These are phyloP conservation scores for Marchantia paleacea DNA, from an alignment of 225 moss, liverwort and hornwort species.

Conservation along the genomic window DNA sequence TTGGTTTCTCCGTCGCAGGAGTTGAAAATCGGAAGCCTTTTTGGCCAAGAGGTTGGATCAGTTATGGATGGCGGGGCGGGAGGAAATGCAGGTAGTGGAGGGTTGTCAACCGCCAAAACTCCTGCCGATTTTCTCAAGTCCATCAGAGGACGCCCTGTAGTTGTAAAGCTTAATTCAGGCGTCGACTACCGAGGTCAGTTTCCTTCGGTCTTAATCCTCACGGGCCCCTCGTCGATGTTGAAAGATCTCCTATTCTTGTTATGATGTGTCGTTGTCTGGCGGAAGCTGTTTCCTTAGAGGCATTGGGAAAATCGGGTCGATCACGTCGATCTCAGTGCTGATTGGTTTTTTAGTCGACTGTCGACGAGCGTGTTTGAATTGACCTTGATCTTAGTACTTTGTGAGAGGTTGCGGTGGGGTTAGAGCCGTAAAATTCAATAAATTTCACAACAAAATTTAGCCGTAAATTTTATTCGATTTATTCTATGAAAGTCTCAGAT, in stretches of 20 bases:
- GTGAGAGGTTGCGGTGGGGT: too few species aligned
- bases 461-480: too few species aligned
- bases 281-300: neutral
- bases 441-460: too few species aligned
- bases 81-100: constrained; percentile 47
- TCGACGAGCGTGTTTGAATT: too few species aligned
- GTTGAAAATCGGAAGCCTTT: too few species aligned
- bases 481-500: too few species aligned
- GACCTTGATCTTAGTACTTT: too few species aligned
- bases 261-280: neutral
- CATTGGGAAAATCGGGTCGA: neutral
- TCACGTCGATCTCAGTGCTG: too few species aligned
- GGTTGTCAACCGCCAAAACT: constrained; percentile 74
- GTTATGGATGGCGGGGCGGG: constrained; percentile 31
- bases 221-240: too few species aligned
- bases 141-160: constrained; percentile 88
- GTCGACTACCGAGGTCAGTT: constrained; percentile 79
- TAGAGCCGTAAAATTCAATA: too few species aligned
- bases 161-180: constrained; percentile 94
- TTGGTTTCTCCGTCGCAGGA: neutral
- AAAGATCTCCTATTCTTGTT: neutral
- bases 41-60: neutral
- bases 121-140: constrained; percentile 96
- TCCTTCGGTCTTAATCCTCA: neutral
- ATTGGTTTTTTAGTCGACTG: too few species aligned